Base-by-base conservation (phyloP, 345 rosid genomes). In the Turnera subulata region DNA sequence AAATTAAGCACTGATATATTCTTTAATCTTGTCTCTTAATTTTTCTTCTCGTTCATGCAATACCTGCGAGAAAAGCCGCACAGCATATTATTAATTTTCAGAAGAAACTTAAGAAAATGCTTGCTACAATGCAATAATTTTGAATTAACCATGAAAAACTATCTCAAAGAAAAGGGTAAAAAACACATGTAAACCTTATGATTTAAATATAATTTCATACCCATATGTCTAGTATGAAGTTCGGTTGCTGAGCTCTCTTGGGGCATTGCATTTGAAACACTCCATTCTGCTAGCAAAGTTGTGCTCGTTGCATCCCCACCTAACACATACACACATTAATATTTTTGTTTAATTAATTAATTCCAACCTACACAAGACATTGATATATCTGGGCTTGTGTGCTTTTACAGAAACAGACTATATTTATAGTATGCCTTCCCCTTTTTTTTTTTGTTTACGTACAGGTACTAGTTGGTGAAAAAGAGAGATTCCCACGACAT, bases 221-320 rank as follows among this genome's bases (percentile, higher is more conserved):
- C 35, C 35, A 29, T 6, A 33, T 51, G 24, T 66, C 70, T 66
- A 66, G 48, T 66, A 52, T 18, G 70, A 58, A 58, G 59, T 58
- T 66, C 64, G 52, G 64, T 16, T 58, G 46, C 64, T 46, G 16
- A 66, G 53, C 2, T 88, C 98, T 60, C 90, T 81, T 22, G 96
- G 96, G 6, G 96, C 93, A 72, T 74, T 86, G 89, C 98, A 92
- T 66, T 84, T 80, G 78, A 84, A 92, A 55, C 98, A 89, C 70
- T 92, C 96, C 70, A 58, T 89, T 63, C 98, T 76, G 76, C 89
- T 92, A 11, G 98, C 98, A 50, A 92, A 92, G 76, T 92, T 92
- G 67, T 92, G 98, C 56, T 92, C 93, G 21, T 89, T 86, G 76
- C 96, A 92, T 11, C 90, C 98, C 71, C 78, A 50, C 79, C 98